These are phyloP conservation scores for Auriscalpium microsporum DNA, from an alignment of 768 basidiomycete genomes.

Conservation along the genomic window DNA sequence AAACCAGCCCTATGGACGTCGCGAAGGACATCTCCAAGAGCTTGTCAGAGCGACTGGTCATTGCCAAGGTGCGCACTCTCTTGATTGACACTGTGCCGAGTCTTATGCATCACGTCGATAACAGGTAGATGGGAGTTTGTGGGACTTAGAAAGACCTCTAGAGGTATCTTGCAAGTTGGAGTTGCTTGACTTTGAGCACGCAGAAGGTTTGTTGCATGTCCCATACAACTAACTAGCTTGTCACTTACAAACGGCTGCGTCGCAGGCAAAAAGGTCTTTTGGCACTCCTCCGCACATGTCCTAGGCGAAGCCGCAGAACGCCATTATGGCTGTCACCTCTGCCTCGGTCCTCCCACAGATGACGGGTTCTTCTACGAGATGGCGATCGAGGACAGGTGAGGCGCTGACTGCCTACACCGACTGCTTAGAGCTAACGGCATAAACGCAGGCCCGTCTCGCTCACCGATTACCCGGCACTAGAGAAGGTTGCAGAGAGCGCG, in stretches of 20 bases:
- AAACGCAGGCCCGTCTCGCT: conserved; percentile 58
- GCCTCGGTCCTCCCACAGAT: conserved; percentile 93
- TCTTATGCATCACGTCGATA: neutral
- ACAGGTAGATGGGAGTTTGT: conserved; percentile 78
- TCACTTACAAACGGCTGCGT: neutral
- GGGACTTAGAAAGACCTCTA: conserved; percentile 95
- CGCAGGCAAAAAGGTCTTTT: conserved; percentile 91
- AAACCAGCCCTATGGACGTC: conserved; percentile 87
- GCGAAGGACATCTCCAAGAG: conserved; percentile 84
- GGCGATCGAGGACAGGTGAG: conserved; percentile 73
- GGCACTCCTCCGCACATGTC: conserved; percentile 99
- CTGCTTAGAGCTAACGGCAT: too few species aligned
- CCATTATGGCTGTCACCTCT: conserved; percentile 95
- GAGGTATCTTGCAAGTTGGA: conserved; percentile 76
- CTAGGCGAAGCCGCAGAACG: conserved; percentile 94
- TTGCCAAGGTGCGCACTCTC: conserved; percentile 64
- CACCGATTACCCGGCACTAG: conserved; percentile 80
- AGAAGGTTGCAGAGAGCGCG: conserved; percentile 79
- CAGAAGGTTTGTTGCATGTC: conserved; percentile 50
- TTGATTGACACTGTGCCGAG: neutral
- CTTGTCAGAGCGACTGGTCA: conserved; percentile 82
- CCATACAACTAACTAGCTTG: neutral
- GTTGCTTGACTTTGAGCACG: conserved; percentile 86
- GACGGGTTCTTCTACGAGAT: conserved; percentile 99
- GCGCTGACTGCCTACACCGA: neutral